Evolutionary conservation across 495 filamentous ascomycete genomes (phyloP), one percentile per base, ranked within the genome.

Genomic region (Xylona heveae): DNA sequence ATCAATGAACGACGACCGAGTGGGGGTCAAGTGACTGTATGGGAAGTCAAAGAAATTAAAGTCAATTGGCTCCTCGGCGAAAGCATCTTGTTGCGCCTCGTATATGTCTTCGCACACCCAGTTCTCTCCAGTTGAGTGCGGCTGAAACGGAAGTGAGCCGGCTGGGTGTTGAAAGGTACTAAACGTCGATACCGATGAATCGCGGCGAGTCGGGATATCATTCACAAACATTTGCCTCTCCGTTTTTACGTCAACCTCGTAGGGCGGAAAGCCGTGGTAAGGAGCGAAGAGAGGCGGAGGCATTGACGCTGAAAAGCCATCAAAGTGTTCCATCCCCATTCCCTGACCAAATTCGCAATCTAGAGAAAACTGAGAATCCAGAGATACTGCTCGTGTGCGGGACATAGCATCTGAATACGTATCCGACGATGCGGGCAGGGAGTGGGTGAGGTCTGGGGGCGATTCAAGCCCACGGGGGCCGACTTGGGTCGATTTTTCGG

Each of bases 201-300:
- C 81, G 33, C 75, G 62, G 13, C 82, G 61, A 12, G 80, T 71
- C 2, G 76, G 80, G 30, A 92, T 63, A 50, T 91, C 80, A 42
- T 94, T 81, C 46, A 97, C 69, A 49, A 79, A 95, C 53, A 82
- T 85, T 47, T 95, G 82, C 39, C 83, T 66, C 52, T 92, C 82
- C 1, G 88, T 94, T 62, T 78, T 83, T 56, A 94, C 75, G 49
- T 97, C 88, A 37, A 94, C 74, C 49, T 94, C 85, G 47, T 90
- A 94, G 0, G 82, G 80, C 12, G 72, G 64, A 53, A 66, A 73
- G 3, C 45, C 28, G 33, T 49, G 46, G 2, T 38, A 37, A n/a
- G 46, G 29, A 22, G 49, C 36, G 26, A 51, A 47, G n/a, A 35
- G 34, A 38, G 45, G 44, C 48, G 54, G 19, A 43, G 39, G 28